Percentiles rank a stretch among this genome's conserved stretches.
Evolutionary conservation across 2,329 filamentous ascomycete genomes (phyloP).

Genomic region (Epichloe baconii): DNA sequence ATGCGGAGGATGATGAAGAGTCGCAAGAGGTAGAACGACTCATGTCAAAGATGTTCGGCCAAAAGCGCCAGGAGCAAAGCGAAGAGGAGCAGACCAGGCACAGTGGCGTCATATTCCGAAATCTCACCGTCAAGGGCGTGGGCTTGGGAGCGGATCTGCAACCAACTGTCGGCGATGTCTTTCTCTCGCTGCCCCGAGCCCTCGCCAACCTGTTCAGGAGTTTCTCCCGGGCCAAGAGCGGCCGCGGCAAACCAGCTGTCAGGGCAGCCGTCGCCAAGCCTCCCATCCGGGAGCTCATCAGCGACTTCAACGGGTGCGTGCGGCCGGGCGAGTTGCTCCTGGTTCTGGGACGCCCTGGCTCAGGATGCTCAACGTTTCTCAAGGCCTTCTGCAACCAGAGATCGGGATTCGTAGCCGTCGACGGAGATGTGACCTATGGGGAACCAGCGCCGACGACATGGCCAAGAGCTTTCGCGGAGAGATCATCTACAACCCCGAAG

Average conservation of each 20-base stretch:
- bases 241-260: slow-evolving; percentile 16
- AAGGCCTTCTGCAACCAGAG: slow-evolving; percentile 62
- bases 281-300: slow-evolving; percentile 50
- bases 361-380: slow-evolving; percentile 58
- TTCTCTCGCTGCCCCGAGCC: slow-evolving; percentile 34
- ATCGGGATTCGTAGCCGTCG: slow-evolving; percentile 47
- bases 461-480: slow-evolving; percentile 43
- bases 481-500: slow-evolving; percentile 56
- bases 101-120: slow-evolving; percentile 55
- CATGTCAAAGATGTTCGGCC: slow-evolving; percentile 60
- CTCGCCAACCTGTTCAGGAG: slow-evolving; percentile 37
- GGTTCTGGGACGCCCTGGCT: slow-evolving; percentile 53
- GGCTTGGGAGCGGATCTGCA: slow-evolving; percentile 48
- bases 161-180: slow-evolving; percentile 49
- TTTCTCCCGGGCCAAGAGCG: background rate
- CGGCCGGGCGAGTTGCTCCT: slow-evolving; percentile 61
- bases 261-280: slow-evolving; percentile 41
- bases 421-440: slow-evolving; percentile 54
- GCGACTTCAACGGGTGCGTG: slow-evolving; percentile 53
- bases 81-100: slow-evolving; percentile 59
- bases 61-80: slow-evolving; percentile 48
- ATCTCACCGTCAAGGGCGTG: slow-evolving; percentile 56
- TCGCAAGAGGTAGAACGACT: slow-evolving; percentile 42
- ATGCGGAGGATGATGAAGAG: slow-evolving; percentile 28
- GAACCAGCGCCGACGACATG: slow-evolving; percentile 30